Evolutionary conservation across 2,329 filamentous ascomycete genomes (phyloP).

Genomic region (Fusarium sp.): DNA sequence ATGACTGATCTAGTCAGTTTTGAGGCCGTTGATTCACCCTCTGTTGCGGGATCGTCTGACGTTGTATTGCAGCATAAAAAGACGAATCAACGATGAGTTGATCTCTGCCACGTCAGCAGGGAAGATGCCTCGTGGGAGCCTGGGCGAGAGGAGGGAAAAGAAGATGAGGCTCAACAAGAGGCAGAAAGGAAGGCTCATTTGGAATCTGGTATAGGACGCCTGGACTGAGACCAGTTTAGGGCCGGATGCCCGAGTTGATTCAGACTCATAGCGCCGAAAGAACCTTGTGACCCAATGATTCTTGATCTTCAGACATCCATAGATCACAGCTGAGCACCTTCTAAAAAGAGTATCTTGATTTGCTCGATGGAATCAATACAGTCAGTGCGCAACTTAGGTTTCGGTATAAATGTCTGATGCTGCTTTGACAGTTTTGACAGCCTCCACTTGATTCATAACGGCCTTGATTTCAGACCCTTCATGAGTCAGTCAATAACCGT

Average conservation of each 20-base stretch:
- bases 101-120: conserved; percentile 41
- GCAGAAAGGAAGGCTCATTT: conserved; percentile 22
- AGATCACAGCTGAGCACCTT: neutral
- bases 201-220: neutral
- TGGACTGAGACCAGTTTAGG: neutral
- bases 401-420: neutral
- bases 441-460: conserved; percentile 7
- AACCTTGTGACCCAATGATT: neutral
- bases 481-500: conserved; percentile 1
- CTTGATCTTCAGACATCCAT: neutral
- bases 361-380: neutral
- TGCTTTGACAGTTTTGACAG: conserved; percentile 11
- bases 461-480: conserved; percentile 1
- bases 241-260: neutral
- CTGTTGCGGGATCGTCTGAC: conserved; percentile 31
- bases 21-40: conserved; percentile 20
- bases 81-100: conserved; percentile 10
- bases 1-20: conserved; percentile 1
- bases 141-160: neutral
- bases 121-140: conserved; percentile 24
- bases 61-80: conserved; percentile 18
- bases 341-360: neutral
- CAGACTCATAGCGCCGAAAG: neutral
- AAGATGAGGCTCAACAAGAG: conserved; percentile 36
- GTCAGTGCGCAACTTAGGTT: neutral